Evolutionary conservation across 2,329 filamentous ascomycete species (phyloP).

Genomic region (Remersonia thermophila): DNA sequence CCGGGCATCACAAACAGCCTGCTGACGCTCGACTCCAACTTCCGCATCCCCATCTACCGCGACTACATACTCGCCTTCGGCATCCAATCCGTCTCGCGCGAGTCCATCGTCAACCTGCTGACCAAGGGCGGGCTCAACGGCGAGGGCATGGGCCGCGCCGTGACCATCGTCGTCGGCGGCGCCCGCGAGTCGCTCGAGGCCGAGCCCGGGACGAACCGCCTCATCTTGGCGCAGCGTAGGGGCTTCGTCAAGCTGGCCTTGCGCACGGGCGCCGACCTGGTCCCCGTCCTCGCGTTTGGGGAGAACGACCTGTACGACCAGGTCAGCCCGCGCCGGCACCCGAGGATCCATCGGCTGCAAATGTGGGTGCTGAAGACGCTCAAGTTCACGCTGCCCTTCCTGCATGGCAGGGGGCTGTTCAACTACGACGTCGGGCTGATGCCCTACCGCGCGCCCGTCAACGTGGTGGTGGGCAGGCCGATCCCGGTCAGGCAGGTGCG

Average conservation of each 20-base stretch:
- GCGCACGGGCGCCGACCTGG: constrained; percentile 81
- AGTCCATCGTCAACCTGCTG: constrained; percentile 82
- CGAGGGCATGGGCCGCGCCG: constrained; percentile 85
- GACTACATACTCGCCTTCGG: constrained; percentile 90
- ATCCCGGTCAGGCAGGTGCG: constrained; percentile 53
- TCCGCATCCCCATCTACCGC: constrained; percentile 83
- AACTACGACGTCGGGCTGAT: constrained; percentile 96
- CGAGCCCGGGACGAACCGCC: constrained; percentile 59
- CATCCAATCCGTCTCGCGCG: constrained; percentile 75
- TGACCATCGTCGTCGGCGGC: constrained; percentile 90
- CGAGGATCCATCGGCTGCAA: constrained; percentile 68
- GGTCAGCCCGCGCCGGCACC: constrained; percentile 63
- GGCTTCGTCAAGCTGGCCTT: constrained; percentile 92
- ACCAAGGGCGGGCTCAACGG: constrained; percentile 63
- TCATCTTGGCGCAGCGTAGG: constrained; percentile 74
- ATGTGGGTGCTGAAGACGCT: constrained; percentile 72
- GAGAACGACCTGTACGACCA: constrained; percentile 97
- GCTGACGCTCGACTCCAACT: constrained; percentile 90
- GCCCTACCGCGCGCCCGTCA: constrained; percentile 79
- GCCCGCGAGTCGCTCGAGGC: constrained; percentile 87
- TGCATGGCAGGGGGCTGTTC: constrained; percentile 85
- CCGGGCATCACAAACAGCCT: constrained; percentile 91
- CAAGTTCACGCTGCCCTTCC: constrained; percentile 85
- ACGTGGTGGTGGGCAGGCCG: constrained; percentile 78
- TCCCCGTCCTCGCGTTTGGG: constrained; percentile 84